A percentile compares a stretch with the other conserved stretches of the same genome.
These are phyloP conservation scores for Candida fluviatilis DNA, from an alignment of 805 yeast species.

Conservation along the genomic window DNA sequence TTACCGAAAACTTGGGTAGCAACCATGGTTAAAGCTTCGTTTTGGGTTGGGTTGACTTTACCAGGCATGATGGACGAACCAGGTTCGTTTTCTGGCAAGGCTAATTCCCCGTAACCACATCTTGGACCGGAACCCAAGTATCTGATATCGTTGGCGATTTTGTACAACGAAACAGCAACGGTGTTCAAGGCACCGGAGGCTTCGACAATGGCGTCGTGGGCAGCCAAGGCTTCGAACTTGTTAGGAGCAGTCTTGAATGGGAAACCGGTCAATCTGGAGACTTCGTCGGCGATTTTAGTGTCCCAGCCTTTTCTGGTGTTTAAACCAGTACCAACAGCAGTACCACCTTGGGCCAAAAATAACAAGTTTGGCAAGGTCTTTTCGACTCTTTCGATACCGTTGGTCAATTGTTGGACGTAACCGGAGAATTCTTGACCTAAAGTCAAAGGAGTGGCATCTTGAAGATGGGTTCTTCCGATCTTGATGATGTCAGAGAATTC, in stretches of 20 bases:
- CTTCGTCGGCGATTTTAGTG: conserved; percentile 79
- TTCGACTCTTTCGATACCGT: conserved; percentile 87
- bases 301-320: conserved; percentile 93
- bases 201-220: conserved; percentile 97
- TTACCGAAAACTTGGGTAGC: conserved; percentile 97
- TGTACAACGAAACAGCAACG: conserved; percentile 86
- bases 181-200: conserved; percentile 97
- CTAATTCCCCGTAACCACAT: conserved; percentile 96
- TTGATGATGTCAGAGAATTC: conserved; percentile 90
- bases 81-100: conserved; percentile 97
- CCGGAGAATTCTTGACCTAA: conserved; percentile 98
- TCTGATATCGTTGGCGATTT: conserved; percentile 97
- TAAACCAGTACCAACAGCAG: conserved; percentile 98
- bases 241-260: conserved; percentile 94
- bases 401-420: conserved; percentile 86
- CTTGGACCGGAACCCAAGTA: conserved; percentile 99
- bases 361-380: conserved; percentile 69
- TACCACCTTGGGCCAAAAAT: conserved; percentile 96
- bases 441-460: conserved; percentile 97
- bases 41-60: conserved; percentile 98
- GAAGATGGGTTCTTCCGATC: conserved; percentile 98
- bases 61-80: conserved; percentile 99
- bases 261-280: conserved; percentile 80
- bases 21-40: conserved; percentile 98
- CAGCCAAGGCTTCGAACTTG: conserved; percentile 98